Conservation (phyloP, 306 rosid species). For the Acacia crassicarpa region DNA sequence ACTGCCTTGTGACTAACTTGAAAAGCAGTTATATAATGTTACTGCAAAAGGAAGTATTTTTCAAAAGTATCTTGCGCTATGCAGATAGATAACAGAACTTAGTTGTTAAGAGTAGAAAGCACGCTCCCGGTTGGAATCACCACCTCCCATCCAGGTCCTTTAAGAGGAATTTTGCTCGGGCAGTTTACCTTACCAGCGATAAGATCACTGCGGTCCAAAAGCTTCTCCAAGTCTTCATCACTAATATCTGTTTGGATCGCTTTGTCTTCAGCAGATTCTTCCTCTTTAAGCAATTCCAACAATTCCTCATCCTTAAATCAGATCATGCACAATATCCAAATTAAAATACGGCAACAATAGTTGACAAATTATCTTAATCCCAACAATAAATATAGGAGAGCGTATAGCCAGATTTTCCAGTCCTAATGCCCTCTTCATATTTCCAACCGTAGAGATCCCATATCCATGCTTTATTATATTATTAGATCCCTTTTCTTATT, state of each 20-base stretch:
- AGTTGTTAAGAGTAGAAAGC: slow-evolving; percentile 87
- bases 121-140: slow-evolving; percentile 79
- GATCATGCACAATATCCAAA: slow-evolving; percentile 3
- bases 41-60: not conserved
- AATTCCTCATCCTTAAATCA: slow-evolving; percentile 68
- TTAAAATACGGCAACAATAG: slow-evolving; percentile 21
- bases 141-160: slow-evolving; percentile 99
- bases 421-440: not conserved
- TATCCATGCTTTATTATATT: not conserved
- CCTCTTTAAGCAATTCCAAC: slow-evolving; percentile 66
- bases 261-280: slow-evolving; percentile 83
- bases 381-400: not conserved
- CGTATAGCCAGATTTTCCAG: not conserved
- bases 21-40: slow-evolving; percentile 16
- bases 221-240: slow-evolving; percentile 67
- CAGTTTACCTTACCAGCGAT: slow-evolving; percentile 10
- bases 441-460: not conserved
- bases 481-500: not conserved
- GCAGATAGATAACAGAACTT: slow-evolving; percentile 10
- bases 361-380: not conserved
- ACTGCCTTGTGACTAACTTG: slow-evolving; percentile 12
- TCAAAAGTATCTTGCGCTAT: not conserved
- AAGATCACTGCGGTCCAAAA: slow-evolving; percentile 89
- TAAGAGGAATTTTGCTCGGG: slow-evolving; percentile 43
- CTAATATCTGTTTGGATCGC: slow-evolving; percentile 69